Conservation (phyloP, 2,329 filamentous ascomycete species). For the Keithomyces neogunnii region DNA sequence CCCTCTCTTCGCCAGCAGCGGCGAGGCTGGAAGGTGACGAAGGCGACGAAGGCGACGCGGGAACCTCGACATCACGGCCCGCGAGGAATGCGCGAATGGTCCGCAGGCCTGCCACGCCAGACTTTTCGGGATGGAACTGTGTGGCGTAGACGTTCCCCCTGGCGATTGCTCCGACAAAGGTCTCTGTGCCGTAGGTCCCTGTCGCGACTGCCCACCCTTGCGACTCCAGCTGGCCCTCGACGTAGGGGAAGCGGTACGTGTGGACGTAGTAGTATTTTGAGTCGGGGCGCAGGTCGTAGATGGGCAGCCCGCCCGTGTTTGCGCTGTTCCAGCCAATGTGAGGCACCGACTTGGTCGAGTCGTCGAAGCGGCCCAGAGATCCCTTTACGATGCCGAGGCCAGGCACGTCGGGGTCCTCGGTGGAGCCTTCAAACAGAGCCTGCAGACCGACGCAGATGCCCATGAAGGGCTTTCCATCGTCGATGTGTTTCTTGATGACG, state of each 20-base stretch:
- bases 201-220: conserved; percentile 91
- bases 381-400: conserved; percentile 71
- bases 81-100: conserved; percentile 80
- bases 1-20: conserved; percentile 7
- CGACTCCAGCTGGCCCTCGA: conserved; percentile 61
- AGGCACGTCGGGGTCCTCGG: conserved; percentile 62
- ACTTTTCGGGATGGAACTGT: conserved; percentile 98
- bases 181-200: conserved; percentile 76
- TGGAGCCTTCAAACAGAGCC: conserved; percentile 78
- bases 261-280: conserved; percentile 99
- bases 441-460: conserved; percentile 94
- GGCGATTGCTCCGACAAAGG: conserved; percentile 84
- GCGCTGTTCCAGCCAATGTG: conserved; percentile 99
- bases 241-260: conserved; percentile 79
- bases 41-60: conserved; percentile 23
- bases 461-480: conserved; percentile 93
- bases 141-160: conserved; percentile 81
- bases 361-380: conserved; percentile 66
- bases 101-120: conserved; percentile 77
- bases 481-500: conserved; percentile 74
- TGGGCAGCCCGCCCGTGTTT: conserved; percentile 44
- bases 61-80: conserved; percentile 50
- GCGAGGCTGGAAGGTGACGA: conserved; percentile 5
- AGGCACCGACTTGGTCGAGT: conserved; percentile 77
- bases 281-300: conserved; percentile 70